A percentile compares a stretch with the other conserved stretches of the same genome.
These are phyloP conservation scores for Tylopilus microsporus DNA, from an alignment of 1,284 basidiomycete genomes.

Conservation along the genomic window DNA sequence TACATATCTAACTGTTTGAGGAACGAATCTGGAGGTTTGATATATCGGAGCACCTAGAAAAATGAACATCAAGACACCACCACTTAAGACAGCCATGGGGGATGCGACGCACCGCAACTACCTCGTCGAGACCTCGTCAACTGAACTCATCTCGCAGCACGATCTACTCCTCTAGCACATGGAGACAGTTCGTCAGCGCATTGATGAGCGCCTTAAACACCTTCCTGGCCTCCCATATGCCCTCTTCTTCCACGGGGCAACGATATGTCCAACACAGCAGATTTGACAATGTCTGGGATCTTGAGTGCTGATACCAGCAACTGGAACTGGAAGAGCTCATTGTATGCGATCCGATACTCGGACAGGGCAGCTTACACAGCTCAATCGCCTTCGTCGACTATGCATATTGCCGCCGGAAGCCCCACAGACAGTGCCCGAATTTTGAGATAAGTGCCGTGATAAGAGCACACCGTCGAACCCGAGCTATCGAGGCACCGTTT, in stretches of 20 bases:
- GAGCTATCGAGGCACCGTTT: slow-evolving; percentile 38
- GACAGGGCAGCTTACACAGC: slow-evolving; percentile 75
- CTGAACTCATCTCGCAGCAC: slow-evolving; percentile 76
- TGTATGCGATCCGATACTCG: slow-evolving; percentile 68
- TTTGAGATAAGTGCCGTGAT: slow-evolving; percentile 64
- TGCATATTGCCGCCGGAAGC: slow-evolving; percentile 78
- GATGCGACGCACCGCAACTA: slow-evolving; percentile 62
- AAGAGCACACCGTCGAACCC: slow-evolving; percentile 71
- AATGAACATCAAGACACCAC: neutral
- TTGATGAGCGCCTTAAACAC: slow-evolving; percentile 78
- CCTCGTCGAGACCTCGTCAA: slow-evolving; percentile 76
- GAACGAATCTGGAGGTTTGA: slow-evolving; percentile 70
- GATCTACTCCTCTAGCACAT: slow-evolving; percentile 74
- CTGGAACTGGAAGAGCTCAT: slow-evolving; percentile 78
- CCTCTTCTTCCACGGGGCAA: slow-evolving; percentile 52
- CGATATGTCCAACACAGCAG: slow-evolving; percentile 33
- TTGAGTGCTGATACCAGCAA: slow-evolving; percentile 65
- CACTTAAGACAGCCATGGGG: neutral
- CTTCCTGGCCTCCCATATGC: slow-evolving; percentile 77
- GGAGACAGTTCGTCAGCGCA: slow-evolving; percentile 73
- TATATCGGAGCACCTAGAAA: slow-evolving; percentile 64
- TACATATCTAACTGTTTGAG: slow-evolving; percentile 77
- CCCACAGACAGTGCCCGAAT: slow-evolving; percentile 71
- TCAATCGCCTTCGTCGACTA: slow-evolving; percentile 67
- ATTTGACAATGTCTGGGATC: slow-evolving; percentile 45